phyloP scores from a whole-genome alignment of 306 rosid genomes.

The Cucurbita pepo region DNA sequence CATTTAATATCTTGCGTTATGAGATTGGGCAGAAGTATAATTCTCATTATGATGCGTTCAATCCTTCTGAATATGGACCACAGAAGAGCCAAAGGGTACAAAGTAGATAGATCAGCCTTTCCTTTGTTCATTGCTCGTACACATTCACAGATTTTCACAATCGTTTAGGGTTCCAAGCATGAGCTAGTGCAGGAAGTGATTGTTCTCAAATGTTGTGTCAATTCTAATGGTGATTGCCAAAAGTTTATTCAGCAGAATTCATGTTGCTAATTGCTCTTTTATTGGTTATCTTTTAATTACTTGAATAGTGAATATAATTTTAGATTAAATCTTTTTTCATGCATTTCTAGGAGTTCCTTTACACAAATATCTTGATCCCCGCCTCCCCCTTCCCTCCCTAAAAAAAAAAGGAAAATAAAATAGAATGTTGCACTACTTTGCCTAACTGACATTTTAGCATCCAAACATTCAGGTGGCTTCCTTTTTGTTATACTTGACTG shows the following conservation, averaged over 20 bases:
- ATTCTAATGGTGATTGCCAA: too few relatives aligned
- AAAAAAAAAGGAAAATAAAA: too few relatives aligned
- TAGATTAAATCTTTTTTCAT: too few relatives aligned
- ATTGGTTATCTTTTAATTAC: too few relatives aligned
- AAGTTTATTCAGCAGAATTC: too few relatives aligned
- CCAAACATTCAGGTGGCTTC: constrained; percentile 47
- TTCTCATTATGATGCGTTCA: constrained; percentile 64
- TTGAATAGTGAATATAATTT: too few relatives aligned
- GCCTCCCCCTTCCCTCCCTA: too few relatives aligned
- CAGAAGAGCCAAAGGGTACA: constrained; percentile 69
- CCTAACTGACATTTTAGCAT: not conserved
- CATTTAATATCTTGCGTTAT: constrained; percentile 69
- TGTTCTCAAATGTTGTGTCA: too few relatives aligned
- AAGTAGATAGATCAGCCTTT: constrained; percentile 5
- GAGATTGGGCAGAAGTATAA: constrained; percentile 64
- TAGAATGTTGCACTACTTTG: not conserved
- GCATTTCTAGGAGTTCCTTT: too few relatives aligned
- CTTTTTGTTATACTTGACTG: constrained; percentile 69
- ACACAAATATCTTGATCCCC: too few relatives aligned
- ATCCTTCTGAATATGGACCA: constrained; percentile 46
- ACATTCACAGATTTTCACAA: not conserved
- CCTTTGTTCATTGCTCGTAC: not conserved
- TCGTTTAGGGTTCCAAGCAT: not conserved
- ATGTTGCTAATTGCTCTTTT: too few relatives aligned
- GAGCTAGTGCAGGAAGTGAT: too few relatives aligned